Evolutionary conservation across 768 basidiomycete species (phyloP).

Genomic region (Boletus eberwhitei): DNA sequence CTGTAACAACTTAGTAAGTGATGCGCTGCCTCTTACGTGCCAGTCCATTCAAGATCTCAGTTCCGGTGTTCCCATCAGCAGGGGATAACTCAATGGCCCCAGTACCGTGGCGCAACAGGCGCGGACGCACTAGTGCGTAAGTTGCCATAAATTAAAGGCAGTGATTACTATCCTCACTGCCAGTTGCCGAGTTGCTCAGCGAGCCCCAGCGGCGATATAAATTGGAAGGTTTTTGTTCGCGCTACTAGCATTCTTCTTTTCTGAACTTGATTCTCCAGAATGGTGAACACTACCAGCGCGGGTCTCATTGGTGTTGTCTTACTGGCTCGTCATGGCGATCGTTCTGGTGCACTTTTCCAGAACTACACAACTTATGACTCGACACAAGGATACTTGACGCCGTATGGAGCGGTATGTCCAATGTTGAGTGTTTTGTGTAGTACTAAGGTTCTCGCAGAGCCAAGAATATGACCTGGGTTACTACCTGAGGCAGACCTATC

Average conservation of each 20-base stretch:
- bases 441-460: conserved; percentile 4
- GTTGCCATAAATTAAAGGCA: not conserved
- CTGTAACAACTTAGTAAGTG: no score
- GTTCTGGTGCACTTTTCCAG: conserved; percentile 57
- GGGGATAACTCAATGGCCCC: not conserved
- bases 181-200: not conserved
- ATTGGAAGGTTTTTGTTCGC: not conserved
- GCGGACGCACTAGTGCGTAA: not conserved
- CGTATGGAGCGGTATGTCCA: conserved; percentile 62
- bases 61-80: not conserved
- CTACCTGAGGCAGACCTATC: conserved; percentile 59
- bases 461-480: conserved; percentile 65
- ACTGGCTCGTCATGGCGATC: conserved; percentile 75
- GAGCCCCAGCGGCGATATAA: conserved; percentile 9
- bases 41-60: not conserved
- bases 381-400: conserved; percentile 64
- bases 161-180: not conserved
- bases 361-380: conserved; percentile 69
- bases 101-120: no score
- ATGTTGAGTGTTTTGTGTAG: not conserved
- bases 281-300: conserved; percentile 25
- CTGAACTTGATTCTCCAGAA: conserved; percentile 1
- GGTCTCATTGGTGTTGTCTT: conserved; percentile 67
- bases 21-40: not conserved
- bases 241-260: not conserved